phyloP scores from a whole-genome alignment of 768 basidiomycete species.

The Tylopilus intermedius region DNA sequence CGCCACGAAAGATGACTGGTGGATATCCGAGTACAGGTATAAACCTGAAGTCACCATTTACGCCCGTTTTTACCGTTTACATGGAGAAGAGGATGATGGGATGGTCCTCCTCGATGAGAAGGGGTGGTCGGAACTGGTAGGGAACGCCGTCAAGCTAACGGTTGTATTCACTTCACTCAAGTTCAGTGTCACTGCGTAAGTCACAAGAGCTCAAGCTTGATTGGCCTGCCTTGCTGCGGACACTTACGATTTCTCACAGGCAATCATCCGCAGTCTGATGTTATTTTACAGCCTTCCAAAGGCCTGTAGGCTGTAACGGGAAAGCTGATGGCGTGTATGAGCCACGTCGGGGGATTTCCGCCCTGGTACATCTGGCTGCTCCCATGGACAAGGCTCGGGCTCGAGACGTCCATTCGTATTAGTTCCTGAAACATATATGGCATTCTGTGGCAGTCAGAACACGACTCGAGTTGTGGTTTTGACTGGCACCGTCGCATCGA shows the following conservation, averaged over 20 bases:
- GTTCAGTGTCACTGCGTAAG: constrained; percentile 31
- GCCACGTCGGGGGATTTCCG: background rate
- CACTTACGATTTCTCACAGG: constrained; percentile 14
- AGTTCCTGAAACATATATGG: background rate
- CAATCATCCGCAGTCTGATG: constrained; percentile 25
- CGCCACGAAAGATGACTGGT: constrained; percentile 33
- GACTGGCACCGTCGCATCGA: background rate
- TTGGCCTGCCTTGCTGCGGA: constrained; percentile 2
- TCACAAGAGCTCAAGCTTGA: background rate
- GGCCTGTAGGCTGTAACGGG: background rate
- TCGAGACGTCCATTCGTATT: background rate
- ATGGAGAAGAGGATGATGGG: constrained; percentile 31
- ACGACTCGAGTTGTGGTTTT: background rate
- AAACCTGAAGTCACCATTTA: constrained; percentile 33
- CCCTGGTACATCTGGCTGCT: background rate
- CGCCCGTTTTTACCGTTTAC: constrained; percentile 30
- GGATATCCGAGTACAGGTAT: constrained; percentile 32
- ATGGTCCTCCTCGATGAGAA: constrained; percentile 30
- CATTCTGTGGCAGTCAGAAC: background rate
- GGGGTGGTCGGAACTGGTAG: constrained; percentile 31
- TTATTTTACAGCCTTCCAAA: background rate
- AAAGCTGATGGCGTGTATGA: no score
- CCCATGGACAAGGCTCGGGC: background rate
- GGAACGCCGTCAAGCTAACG: constrained; percentile 30
- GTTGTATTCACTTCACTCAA: constrained; percentile 32